Base-by-base conservation (phyloP, 2,329 filamentous ascomycete genomes). In the Epichloe hybrida region DNA sequence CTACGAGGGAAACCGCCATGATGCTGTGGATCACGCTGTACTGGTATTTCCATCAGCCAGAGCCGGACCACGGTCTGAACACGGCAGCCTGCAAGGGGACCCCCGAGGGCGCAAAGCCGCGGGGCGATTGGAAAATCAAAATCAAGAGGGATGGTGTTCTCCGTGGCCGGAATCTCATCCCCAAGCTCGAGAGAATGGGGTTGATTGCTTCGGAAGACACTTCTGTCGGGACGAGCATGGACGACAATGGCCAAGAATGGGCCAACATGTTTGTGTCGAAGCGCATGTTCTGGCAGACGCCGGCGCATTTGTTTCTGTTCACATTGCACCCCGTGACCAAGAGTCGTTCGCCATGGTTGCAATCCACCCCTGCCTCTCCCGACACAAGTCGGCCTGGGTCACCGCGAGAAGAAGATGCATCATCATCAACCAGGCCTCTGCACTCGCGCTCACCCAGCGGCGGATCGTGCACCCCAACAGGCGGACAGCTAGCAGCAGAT, bases 41-140 rank as follows among this genome's bases (percentile, higher is more conserved):
- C 72, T 97, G 91, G 91, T 97, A 97, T 72, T 97, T 96, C 60
- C 90, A 96, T 69, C 88, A 95, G 66, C 77, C 81, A 1, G 77
- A 84, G 58, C 91, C 91, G 0, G 72, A 76, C 21, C 73, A 77
- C 0, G 76, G 79, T 47, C 62, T 93, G 36, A 73, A 74, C 17
- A 86, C 79, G 6, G 71, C 79, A 5, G 72, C 77, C 0, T 86
- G 83, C 1, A 77, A 75, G 56, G 64, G 74, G 52, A 91, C 88
- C 0, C 84, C 85, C 0, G 70, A 78, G 17, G 64, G 69, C 5
- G 91, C 86, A 5, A 83, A 80, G 56, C 91, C 91, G 2, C 82
- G 79, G 56, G 89, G 86, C 35, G 88, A 94, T 52, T 97, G 91
- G 91, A 76, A 80, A 51, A 84, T 97, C 59, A 82, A 83, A 59